A percentile compares a stretch with the other conserved stretches of the same genome.
phyloP scores from a whole-genome alignment of 1,284 basidiomycete genomes.

The Entoloma clypeatum region DNA sequence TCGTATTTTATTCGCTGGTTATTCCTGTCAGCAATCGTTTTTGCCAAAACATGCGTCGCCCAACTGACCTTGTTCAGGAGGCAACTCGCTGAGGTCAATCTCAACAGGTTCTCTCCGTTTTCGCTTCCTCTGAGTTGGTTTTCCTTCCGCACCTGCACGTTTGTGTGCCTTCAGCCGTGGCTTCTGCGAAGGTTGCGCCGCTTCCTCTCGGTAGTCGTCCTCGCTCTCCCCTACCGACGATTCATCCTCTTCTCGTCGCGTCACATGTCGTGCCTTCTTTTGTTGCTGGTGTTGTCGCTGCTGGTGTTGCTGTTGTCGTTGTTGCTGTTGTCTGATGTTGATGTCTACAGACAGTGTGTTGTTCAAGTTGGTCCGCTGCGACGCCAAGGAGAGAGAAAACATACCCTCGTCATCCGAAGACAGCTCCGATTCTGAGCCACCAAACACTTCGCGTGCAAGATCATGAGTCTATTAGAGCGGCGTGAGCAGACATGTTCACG shows the following conservation, averaged over 20 bases:
- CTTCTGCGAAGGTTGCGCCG: slow-evolving; percentile 6
- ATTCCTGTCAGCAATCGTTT: slow-evolving; percentile 2
- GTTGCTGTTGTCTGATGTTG: slow-evolving; percentile 11
- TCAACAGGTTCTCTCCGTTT: slow-evolving; percentile 53
- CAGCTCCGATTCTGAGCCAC: slow-evolving; percentile 74
- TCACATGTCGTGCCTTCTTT: slow-evolving; percentile 24
- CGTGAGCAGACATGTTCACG: too few species aligned
- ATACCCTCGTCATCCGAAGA: slow-evolving; percentile 62
- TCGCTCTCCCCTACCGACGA: slow-evolving; percentile 59
- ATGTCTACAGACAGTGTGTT: background rate
- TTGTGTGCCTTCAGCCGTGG: slow-evolving; percentile 10
- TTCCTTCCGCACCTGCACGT: slow-evolving; percentile 24
- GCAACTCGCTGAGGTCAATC: slow-evolving; percentile 59
- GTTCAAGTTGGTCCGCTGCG: background rate
- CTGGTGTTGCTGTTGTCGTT: slow-evolving; percentile 1
- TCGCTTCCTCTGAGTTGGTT: slow-evolving; percentile 45
- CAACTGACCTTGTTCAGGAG: slow-evolving; percentile 65
- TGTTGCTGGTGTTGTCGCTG: slow-evolving; percentile 29
- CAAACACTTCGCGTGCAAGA: slow-evolving; percentile 70
- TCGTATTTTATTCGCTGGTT: slow-evolving; percentile 54
- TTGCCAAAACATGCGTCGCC: slow-evolving; percentile 2
- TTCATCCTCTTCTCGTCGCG: slow-evolving; percentile 37
- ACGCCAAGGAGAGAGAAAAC: slow-evolving; percentile 14
- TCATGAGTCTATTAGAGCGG: slow-evolving; percentile 26
- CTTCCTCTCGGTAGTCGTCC: slow-evolving; percentile 58